Evolutionary conservation across 2,329 filamentous ascomycete species (phyloP), one percentile per base, ranked within the genome.

Genomic region (Fusarium marasasianum): DNA sequence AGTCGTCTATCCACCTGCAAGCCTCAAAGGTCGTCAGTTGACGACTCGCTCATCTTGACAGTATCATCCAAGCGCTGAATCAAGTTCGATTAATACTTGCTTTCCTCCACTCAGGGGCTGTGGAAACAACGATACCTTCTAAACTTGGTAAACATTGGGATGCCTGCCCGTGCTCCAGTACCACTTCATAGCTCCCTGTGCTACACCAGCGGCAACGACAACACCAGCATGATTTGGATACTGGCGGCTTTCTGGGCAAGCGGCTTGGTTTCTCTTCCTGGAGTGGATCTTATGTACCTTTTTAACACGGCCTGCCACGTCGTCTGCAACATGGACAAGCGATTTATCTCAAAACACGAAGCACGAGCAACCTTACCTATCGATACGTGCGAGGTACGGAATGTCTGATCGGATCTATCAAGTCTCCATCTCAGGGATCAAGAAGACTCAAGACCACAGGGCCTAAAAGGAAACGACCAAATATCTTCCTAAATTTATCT

Each of bases 261-360:
- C 43, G 51, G 66, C 53, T 60, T 47, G 48, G 51, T 55, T 68
- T 69, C 44, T 60, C 63, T 48, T 40, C 57, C 45, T 33, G 20
- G 57, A 65, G 71, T 59, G 62, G 70, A 54, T 71, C 65, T 57
- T 45, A 55, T 73, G 53, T 51, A 48, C 71, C 33, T 35, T 35
- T 35, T 35, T 54, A 55, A 44, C 53, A 58, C 47, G 50, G 64
- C 45, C 69, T 72, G 72, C 75, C 75, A 77, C 69, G 75, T 77
- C 71, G 73, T 66, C 72, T 63, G 45, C 41, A 50, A 31, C 3
- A 22, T 48, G 44, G 29, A 29, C n/a, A 50, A 50, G 58, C 47
- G 48, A 72, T 63, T 64, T 56, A 64, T 59, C 68, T 69, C 71
- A 31, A 71, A 72, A 67, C 71, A 37, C 55, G 56, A 72, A 73